Evolutionary conservation across 495 filamentous ascomycete genomes (phyloP).

Genomic region (Podospora pseudocomata): DNA sequence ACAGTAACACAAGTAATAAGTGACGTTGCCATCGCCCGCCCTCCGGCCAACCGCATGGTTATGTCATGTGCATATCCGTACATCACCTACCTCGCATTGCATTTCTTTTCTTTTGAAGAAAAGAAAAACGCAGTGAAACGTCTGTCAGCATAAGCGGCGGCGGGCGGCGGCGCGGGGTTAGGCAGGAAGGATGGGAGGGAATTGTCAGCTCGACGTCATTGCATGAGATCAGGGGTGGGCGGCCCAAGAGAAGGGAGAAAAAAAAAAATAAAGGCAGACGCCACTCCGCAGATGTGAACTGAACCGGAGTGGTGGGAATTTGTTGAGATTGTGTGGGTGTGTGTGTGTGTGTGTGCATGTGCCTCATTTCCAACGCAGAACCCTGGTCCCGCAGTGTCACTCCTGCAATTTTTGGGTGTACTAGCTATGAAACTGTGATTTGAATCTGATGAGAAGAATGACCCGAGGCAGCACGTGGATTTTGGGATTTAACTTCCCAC

Average conservation of each 20-base stretch:
- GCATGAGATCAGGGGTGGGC: no score
- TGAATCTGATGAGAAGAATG: neutral
- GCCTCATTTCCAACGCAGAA: neutral
- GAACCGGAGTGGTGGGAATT: slow-evolving; percentile 5
- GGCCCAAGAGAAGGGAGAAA: neutral
- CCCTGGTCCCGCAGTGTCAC: neutral
- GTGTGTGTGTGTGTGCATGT: neutral
- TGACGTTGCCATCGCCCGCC: no score
- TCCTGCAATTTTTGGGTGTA: neutral
- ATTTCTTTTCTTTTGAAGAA: no score
- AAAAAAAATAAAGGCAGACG: neutral
- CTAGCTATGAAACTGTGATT: neutral
- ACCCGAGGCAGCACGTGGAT: neutral
- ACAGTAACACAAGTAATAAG: no score
- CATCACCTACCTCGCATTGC: no score
- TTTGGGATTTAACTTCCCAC: neutral
- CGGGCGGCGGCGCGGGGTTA: no score
- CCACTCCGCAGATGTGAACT: neutral
- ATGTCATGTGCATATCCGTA: no score
- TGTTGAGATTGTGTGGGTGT: neutral
- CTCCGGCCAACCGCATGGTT: no score
- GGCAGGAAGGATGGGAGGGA: no score
- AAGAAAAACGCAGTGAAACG: no score
- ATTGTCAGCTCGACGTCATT: no score
- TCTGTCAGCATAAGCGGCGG: no score